Conservation (phyloP, 331 rosid genomes). For the Cucumis variabilis region DNA sequence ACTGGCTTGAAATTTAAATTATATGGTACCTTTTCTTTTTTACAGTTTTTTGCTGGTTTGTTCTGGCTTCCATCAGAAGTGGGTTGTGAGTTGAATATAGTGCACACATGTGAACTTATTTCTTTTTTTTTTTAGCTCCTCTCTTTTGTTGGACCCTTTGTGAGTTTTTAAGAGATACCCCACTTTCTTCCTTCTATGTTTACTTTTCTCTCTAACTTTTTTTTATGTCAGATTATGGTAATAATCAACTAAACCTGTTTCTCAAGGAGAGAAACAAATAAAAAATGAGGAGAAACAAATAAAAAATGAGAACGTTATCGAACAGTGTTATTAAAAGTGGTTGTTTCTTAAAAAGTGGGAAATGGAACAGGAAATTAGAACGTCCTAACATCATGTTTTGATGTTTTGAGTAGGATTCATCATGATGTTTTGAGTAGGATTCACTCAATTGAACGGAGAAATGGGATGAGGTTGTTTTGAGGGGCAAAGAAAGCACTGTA, state of each 20-base stretch:
- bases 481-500: neutral
- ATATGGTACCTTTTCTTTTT: neutral
- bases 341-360: too few species aligned
- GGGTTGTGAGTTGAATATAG: conserved; percentile 18
- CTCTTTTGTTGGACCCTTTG: conserved; percentile 16
- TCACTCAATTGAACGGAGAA: neutral
- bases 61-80: conserved; percentile 23
- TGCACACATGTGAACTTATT: conserved; percentile 27
- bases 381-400: too few species aligned
- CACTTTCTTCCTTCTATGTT: neutral
- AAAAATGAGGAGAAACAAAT: too few species aligned
- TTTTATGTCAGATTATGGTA: too few species aligned
- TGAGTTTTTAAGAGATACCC: neutral
- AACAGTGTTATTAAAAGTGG: too few species aligned
- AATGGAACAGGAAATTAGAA: too few species aligned
- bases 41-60: neutral
- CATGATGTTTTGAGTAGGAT: neutral
- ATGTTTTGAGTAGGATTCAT: too few species aligned
- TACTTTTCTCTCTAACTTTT: neutral
- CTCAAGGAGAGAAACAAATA: too few species aligned
- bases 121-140: neutral
- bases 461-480: neutral
- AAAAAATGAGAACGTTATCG: too few species aligned
- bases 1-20: conserved; percentile 24
- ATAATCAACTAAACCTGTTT: too few species aligned